Conservation (phyloP, 2,329 filamentous ascomycete species). For the Fusarium oxysporum region DNA sequence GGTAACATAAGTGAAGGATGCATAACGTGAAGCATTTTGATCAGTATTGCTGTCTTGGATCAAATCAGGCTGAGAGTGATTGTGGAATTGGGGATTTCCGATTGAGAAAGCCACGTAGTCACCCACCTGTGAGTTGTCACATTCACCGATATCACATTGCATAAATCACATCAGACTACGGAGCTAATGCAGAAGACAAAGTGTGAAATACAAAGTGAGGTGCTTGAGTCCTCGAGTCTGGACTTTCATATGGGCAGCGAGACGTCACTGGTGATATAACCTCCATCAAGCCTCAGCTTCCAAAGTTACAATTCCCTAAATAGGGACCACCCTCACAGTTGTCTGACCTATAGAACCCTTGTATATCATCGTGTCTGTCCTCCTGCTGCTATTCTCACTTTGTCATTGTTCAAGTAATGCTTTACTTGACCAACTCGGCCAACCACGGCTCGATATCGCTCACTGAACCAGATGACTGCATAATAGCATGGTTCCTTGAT, state of each 20-base stretch:
- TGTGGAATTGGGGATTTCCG: background rate
- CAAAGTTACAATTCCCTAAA: conserved; percentile 2
- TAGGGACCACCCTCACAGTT: background rate
- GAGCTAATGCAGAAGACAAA: background rate
- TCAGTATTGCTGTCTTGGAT: background rate
- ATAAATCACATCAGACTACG: conserved; percentile 6
- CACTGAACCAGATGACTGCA: conserved; percentile 1
- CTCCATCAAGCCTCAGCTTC: background rate
- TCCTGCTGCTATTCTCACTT: background rate
- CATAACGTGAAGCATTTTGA: background rate
- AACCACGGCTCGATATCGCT: background rate
- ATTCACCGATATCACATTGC: conserved; percentile 8
- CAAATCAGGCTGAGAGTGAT: conserved; percentile 8
- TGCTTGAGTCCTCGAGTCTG: background rate
- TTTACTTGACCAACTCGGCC: background rate
- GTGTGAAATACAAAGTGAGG: conserved; percentile 11
- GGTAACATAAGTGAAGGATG: background rate
- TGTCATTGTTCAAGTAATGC: background rate
- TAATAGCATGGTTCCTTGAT: background rate
- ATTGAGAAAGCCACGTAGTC: conserved; percentile 14
- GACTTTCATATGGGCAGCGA: background rate
- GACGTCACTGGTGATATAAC: background rate
- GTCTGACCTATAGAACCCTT: background rate
- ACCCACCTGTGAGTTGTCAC: conserved; percentile 9
- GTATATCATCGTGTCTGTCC: background rate